Base-by-base conservation (phyloP, 352 stramenopile genomes). In the Peronosclerospora sorghi region DNA sequence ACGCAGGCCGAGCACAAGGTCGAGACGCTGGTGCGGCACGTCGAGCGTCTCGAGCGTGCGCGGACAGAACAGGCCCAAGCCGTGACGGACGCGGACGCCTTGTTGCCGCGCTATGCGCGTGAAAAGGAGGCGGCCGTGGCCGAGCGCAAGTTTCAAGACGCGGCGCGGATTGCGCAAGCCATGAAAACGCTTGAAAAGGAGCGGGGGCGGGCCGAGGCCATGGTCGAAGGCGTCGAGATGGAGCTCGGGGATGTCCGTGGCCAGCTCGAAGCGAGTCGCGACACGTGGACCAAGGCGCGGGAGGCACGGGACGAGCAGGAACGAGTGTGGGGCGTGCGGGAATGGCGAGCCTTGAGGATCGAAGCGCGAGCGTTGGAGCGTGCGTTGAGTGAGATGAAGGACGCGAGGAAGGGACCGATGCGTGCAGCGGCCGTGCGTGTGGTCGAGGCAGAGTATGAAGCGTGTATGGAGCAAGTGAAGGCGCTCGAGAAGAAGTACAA, bases 151-250 rank as follows among this genome's bases (percentile, higher is more conserved):
- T 92, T 92, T 46, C 89, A 92, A 50, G 79, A 92, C 28, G 79
- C 79, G 5, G 79, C 79, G 2, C 62, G 76, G 14, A 83, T 92
- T 15, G 89, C 79, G 3, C 89, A 92, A 44, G 79, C 89, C 35
- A 88, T 92, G 42, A 92, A 92, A 59, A 70, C 72, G 13, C 40
- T 92, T 2, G 79, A 92, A 54, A 92, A 92, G 35, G 79, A 92
- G 56, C 72, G 78, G 18, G 59, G 60, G 10, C 83, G 65, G 0
- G 79, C 79, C 0, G 79, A 92, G 48, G 79, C 89, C 30, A 84
- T 80, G 70, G 75, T 88, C 12, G 72, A 88, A 48, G 73, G 85
- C 26, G 68, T 87, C 1, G 74, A 83, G 23, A 89, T 87, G 73
- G 79, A 89, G 40, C 62, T 92, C 2, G 65, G 86, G 45, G 79